Evolutionary conservation across 2,329 filamentous ascomycete genomes (phyloP).

Genomic region (Ophiosphaerella narmari): DNA sequence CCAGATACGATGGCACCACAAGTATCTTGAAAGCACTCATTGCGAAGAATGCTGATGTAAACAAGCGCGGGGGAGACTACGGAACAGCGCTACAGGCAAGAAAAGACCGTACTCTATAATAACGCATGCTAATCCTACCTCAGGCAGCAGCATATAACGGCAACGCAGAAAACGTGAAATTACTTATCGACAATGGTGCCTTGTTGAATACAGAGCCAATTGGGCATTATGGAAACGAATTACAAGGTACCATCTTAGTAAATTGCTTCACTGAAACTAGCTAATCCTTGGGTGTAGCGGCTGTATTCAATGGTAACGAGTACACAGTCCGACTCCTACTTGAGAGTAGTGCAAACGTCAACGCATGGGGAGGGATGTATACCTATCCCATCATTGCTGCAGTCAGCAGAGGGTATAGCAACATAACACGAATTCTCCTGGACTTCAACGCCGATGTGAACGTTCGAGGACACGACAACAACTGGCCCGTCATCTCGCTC

Average conservation of each 20-base stretch:
- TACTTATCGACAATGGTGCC: slow-evolving; percentile 28
- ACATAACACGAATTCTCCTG: slow-evolving; percentile 16
- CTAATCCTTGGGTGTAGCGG: slow-evolving; percentile 9
- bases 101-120: neutral
- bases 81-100: slow-evolving; percentile 24
- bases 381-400: slow-evolving; percentile 24
- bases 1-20: slow-evolving; percentile 23
- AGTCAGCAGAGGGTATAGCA: slow-evolving; percentile 15
- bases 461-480: slow-evolving; percentile 24
- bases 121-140: neutral
- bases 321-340: slow-evolving; percentile 24
- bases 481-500: slow-evolving; percentile 20
- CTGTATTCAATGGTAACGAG: slow-evolving; percentile 17
- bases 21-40: slow-evolving; percentile 23
- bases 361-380: slow-evolving; percentile 21
- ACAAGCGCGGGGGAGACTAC: slow-evolving; percentile 25
- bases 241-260: slow-evolving; percentile 11
- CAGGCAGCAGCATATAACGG: slow-evolving; percentile 18
- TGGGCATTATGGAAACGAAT: slow-evolving; percentile 22
- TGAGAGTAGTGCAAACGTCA: slow-evolving; percentile 22
- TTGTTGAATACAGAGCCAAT: slow-evolving; percentile 22
- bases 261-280: neutral
- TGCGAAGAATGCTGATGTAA: slow-evolving; percentile 24
- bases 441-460: slow-evolving; percentile 26
- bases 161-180: slow-evolving; percentile 21